phyloP scores from a whole-genome alignment of 805 yeast species.

The Metschnikowia dekortorum region DNA sequence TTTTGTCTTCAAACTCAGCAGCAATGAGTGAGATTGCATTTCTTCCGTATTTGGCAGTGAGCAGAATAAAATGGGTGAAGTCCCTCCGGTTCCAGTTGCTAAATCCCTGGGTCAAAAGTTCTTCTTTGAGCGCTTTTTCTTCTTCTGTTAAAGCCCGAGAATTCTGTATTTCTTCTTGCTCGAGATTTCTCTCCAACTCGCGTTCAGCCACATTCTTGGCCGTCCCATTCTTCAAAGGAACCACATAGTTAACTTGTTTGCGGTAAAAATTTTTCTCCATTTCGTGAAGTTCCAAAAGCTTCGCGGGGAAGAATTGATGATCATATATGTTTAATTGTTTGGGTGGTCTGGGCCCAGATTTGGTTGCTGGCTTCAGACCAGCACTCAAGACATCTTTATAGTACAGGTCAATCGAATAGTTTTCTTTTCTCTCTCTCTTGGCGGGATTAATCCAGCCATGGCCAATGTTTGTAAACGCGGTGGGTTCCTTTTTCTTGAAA shows the following conservation, averaged over 20 bases:
- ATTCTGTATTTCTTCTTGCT: constrained; percentile 68
- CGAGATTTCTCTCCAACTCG: constrained; percentile 46
- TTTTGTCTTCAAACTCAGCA: constrained; percentile 75
- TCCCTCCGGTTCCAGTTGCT: constrained; percentile 84
- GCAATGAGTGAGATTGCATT: constrained; percentile 68
- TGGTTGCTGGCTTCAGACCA: constrained; percentile 42
- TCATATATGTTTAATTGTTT: constrained; percentile 78
- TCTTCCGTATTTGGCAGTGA: constrained; percentile 77
- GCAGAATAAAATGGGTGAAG: constrained; percentile 72
- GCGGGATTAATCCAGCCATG: constrained; percentile 81
- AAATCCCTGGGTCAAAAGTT: constrained; percentile 63
- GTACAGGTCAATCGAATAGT: constrained; percentile 83
- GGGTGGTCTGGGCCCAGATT: constrained; percentile 73
- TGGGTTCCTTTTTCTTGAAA: constrained; percentile 56
- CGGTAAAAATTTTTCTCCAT: constrained; percentile 75
- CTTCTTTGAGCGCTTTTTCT: constrained; percentile 60
- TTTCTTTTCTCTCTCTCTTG: constrained; percentile 78
- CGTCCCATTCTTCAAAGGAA: constrained; percentile 58
- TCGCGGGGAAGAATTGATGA: constrained; percentile 86
- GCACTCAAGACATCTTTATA: constrained; percentile 75
- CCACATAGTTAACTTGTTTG: constrained; percentile 59
- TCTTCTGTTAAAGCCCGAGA: constrained; percentile 82
- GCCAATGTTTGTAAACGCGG: constrained; percentile 45
- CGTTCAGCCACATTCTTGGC: constrained; percentile 29
- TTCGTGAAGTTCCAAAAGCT: constrained; percentile 70